Base-by-base conservation (phyloP, 2,329 filamentous ascomycete species). In the Chalaropsis thielavioides region DNA sequence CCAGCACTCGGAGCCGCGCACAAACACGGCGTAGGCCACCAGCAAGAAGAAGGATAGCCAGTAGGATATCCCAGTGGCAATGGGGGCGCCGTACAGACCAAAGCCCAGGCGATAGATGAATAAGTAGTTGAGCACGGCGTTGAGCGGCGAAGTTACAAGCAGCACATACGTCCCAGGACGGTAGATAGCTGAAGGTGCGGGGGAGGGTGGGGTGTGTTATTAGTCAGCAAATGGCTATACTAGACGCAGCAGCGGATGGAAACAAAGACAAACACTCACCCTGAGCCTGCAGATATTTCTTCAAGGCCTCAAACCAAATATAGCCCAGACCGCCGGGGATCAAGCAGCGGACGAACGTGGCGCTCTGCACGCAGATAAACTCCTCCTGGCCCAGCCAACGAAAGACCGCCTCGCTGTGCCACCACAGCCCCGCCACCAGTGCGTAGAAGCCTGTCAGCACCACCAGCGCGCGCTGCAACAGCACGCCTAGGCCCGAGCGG, bases 231-330 rank as follows among this genome's bases (percentile, higher is more conserved):
- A 8, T 27, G 22, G 2, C 69, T 62, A 69, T 63, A 51, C 24
- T 24, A 10, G 43, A 46, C 43, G n/a, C 3, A 46, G 5, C 43
- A n/a, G 6, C 15, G 35, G 35, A 64, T 24, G 35, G 38, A 44
- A 35, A 24, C 13, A 22, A 49, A 27, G 15, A 27, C 15, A 7
- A 27, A 83, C 72, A 83, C 72, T 83, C 83, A 81, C 89, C 89
- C 75, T 96, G 91, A 0, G 91, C 91, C 74, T 96, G 91, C 0
- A 95, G 80, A 69, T 86, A 96, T 70, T 92, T 89, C 76, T 96
- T 96, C 72, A 91, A 83, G 5, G 84, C 80, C 74, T 95, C 90
- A 67, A 95, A 95, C 76, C 89, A 95, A 49, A 95, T 84, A 70
- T 95, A 95, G 0, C 90, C 90, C 44, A 95, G 75, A 0, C 90